Percentiles rank a stretch among this genome's conserved stretches.
These are phyloP conservation scores for Volvariella surrecta DNA, from an alignment of 1,284 basidiomycete genomes.

Conservation along the genomic window DNA sequence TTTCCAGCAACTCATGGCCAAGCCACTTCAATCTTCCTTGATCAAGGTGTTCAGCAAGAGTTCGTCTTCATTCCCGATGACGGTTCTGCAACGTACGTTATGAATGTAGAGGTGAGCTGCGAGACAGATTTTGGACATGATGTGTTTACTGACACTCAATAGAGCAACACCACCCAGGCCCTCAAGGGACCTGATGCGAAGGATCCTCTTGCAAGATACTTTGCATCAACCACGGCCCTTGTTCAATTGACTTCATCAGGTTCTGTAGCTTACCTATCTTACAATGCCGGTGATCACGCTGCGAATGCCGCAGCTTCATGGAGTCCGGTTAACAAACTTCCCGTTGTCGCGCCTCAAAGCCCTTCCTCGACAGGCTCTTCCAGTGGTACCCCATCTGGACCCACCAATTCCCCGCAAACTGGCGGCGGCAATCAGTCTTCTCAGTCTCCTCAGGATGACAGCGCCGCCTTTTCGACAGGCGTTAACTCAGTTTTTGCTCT, in stretches of 20 bases:
- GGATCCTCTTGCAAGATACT: constrained; percentile 64
- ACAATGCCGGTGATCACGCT: constrained; percentile 33
- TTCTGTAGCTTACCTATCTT: constrained; percentile 60
- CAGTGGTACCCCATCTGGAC: constrained; percentile 5
- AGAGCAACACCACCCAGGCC: constrained; percentile 71
- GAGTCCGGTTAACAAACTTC: constrained; percentile 31
- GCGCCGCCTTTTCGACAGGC: no score
- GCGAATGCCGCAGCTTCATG: constrained; percentile 43
- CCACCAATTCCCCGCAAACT: background rate
- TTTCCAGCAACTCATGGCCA: constrained; percentile 77
- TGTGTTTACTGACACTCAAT: constrained; percentile 3
- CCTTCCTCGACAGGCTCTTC: constrained; percentile 9
- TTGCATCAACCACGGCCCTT: constrained; percentile 59
- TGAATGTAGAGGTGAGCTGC: constrained; percentile 57
- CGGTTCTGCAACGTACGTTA: constrained; percentile 68
- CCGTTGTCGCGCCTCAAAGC: constrained; percentile 20
- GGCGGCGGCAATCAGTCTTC: no score
- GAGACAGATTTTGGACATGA: background rate
- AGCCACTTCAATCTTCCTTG: constrained; percentile 69
- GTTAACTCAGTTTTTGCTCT: no score
- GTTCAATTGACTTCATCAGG: constrained; percentile 73
- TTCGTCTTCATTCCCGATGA: constrained; percentile 84
- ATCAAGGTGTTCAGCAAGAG: constrained; percentile 61
- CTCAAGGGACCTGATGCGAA: constrained; percentile 61
- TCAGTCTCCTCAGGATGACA: no score